Conservation (phyloP, 768 basidiomycete genomes). For the Steccherinum ochraceum region DNA sequence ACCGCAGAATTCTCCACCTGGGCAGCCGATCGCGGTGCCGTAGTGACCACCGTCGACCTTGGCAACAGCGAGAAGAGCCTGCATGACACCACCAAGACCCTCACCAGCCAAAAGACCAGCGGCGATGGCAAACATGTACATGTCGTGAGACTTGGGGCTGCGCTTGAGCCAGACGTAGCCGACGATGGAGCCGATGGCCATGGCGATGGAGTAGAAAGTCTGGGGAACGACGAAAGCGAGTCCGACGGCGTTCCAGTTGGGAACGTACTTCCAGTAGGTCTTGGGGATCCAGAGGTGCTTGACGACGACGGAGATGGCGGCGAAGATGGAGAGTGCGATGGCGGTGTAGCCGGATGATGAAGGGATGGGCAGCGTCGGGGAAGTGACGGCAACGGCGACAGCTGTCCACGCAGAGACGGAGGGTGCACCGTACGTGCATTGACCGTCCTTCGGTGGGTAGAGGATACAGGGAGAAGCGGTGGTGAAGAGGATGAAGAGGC, state of each 20-base stretch:
- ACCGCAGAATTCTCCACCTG: constrained; percentile 46
- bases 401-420: constrained; percentile 53
- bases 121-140: constrained; percentile 54
- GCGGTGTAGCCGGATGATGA: constrained; percentile 51
- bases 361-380: constrained; percentile 47
- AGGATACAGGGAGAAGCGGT: constrained; percentile 56
- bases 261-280: constrained; percentile 43
- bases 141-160: constrained; percentile 39
- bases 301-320: constrained; percentile 37
- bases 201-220: constrained; percentile 43
- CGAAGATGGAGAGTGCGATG: constrained; percentile 43
- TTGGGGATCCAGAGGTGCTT: constrained; percentile 42
- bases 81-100: constrained; percentile 56
- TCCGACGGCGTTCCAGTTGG: constrained; percentile 51
- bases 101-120: constrained; percentile 54
- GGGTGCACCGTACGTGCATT: constrained; percentile 51
- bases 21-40: constrained; percentile 50
- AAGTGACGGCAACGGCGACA: constrained; percentile 45
- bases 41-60: constrained; percentile 43
- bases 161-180: constrained; percentile 43
- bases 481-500: constrained; percentile 57
- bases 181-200: constrained; percentile 43
- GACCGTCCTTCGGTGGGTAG: constrained; percentile 21
- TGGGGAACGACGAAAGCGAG: constrained; percentile 47
- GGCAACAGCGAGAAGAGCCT: constrained; percentile 46